A percentile compares a stretch with the other conserved stretches of the same genome.
phyloP scores from a whole-genome alignment of 2,329 filamentous ascomycete genomes.

The Cladosporium sp. region DNA sequence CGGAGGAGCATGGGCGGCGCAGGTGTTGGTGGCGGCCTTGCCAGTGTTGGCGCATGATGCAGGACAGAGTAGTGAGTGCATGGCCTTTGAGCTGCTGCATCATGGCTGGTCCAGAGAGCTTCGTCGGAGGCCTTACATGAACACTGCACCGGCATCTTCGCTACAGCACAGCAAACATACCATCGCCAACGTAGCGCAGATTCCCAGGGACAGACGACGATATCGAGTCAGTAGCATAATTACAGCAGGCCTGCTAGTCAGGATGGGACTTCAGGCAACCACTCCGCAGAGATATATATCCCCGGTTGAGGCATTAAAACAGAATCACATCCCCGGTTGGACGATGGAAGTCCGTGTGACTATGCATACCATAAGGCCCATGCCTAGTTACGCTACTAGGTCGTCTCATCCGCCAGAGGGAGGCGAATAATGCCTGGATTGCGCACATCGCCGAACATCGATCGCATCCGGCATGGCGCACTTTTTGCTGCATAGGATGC shows the following conservation, averaged over 20 bases:
- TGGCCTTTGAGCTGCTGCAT: slow-evolving; percentile 3
- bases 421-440: neutral
- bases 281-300: neutral
- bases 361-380: neutral
- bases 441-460: slow-evolving; percentile 7
- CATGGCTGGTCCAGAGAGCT: slow-evolving; percentile 7
- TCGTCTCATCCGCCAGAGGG: neutral
- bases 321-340: neutral
- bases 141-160: neutral
- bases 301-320: neutral
- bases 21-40: slow-evolving; percentile 18
- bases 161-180: slow-evolving; percentile 1
- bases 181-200: slow-evolving; percentile 1
- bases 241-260: neutral
- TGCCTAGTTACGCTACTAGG: neutral
- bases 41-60: slow-evolving; percentile 23
- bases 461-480: slow-evolving; percentile 5
- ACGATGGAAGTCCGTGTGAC: neutral
- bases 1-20: slow-evolving; percentile 17
- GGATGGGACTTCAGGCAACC: neutral
- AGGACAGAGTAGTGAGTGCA: neutral
- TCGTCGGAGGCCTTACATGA: neutral
- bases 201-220: neutral
- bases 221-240: neutral
- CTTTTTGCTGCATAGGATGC: neutral